Base-by-base conservation (phyloP, 2,329 filamentous ascomycete species). In the Sordariomycetes sp. region DNA sequence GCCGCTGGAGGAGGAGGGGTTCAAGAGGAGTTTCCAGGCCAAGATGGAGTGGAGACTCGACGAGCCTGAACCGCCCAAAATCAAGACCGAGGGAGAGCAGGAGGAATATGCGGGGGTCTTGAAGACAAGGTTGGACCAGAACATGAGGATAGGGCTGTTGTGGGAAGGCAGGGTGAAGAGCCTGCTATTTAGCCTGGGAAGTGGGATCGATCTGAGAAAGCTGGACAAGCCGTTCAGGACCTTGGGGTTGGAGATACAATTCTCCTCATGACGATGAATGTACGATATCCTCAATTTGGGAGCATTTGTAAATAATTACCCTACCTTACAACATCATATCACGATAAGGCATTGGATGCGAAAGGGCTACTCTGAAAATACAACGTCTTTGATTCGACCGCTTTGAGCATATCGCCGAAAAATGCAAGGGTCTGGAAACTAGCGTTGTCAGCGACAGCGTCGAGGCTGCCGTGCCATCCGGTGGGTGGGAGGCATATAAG, bases 141-240 rank as follows among this genome's bases (percentile, higher is more conserved):
- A 88, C 45, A 79, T 86, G 63, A 80, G 81, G 43, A 76, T 95
- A 35, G 85, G 87, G 1, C 56, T 96, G 33, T 61, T 96, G 16
- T 98, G 92, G 90, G 90, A 96, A 55, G 88, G 90, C 3, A 73
- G 87, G 35, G 75, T 93, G 39, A 94, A 96, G 63, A 90, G 94
- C 45, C 64, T 98, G 39, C 70, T 98, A 37, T 93, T 96, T 54
- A 94, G 86, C 47, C 69, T 94, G 27, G 92, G 92, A 8, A 86
- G 86, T 37, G 85, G 79, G 33, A 76, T 98, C 36, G 87, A 94
- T 52, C 68, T 92, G 49, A 78, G 76, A 49, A 77, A 75, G 48
- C 67, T 78, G 42, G 83, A 88, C 53, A 80, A 84, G 49, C 81
- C 86, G 25, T 82, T 92, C 50, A 73, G 82, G 41, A 82, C 75